Evolutionary conservation across 2,329 filamentous ascomycete genomes (phyloP), one percentile per base, ranked within the genome.

Genomic region (Setomelanomma holmii): DNA sequence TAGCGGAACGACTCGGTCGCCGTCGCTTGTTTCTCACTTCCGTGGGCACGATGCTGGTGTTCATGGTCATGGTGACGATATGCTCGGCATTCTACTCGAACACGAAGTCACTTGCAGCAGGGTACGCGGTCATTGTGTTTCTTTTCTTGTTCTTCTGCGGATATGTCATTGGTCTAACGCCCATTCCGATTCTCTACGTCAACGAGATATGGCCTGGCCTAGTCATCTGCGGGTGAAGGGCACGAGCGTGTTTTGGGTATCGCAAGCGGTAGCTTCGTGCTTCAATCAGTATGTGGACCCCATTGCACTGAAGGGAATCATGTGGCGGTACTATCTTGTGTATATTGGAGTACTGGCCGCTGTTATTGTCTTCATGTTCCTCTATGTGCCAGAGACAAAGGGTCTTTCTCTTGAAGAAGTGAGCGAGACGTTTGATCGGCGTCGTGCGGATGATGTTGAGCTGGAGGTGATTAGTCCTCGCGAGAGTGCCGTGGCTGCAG

Each of bases 31-130:
- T 78, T 66, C 58, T 81, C 6, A 59, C 71, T 4, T 76, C 76
- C 4, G 74, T 73, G 4, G 55, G 56, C 11, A 76, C 77, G 8
- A 82, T 82, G 79, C 54, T 80, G 4, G 53, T 72, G 21, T 70
- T 71, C 1, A 81, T 79, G 59, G 68, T 76, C 20, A 58, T 79
- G 44, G 73, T 78, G 59, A 79, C 78, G 0, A 43, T 75, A 73
- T 30, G 72, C 75, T 44, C 75, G 68, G 10, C 77, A 66, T 5
- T 50, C 1, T 65, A 60, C 38, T 57, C 58, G 4, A 42, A 20
- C 4, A 55, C 50, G 4, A 12, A 27, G 4, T 55, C 47, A 3
- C 23, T 19, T 2, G 24, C 45, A 1, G 41, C 58, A 16, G 58
- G 60, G 20, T 51, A 55, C n/a, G 60, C 60, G 4, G 54, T 65